These are phyloP conservation scores for Trichoderma atrobrunneum DNA, from an alignment of 2,329 filamentous ascomycete genomes.

Conservation along the genomic window DNA sequence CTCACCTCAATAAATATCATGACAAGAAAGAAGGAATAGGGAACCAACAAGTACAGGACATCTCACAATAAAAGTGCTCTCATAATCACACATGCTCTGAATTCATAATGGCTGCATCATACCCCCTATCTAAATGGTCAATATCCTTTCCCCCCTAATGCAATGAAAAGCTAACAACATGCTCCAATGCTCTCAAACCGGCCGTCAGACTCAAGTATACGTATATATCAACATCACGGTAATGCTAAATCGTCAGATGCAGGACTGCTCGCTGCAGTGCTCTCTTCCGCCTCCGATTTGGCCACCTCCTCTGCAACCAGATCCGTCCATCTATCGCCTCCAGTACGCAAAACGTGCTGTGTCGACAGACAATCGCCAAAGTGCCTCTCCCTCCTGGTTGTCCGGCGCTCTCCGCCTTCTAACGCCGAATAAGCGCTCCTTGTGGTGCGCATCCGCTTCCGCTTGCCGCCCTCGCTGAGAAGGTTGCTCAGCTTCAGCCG, in stretches of 20 bases:
- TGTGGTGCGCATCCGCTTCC: slow-evolving; percentile 63
- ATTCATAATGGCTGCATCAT: neutral
- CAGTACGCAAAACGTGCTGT: slow-evolving; percentile 63
- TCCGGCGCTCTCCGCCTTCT: slow-evolving; percentile 67
- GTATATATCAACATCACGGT: neutral
- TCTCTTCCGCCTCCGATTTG: slow-evolving; percentile 20
- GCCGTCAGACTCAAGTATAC: neutral
- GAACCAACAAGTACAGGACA: neutral
- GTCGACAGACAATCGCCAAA: slow-evolving; percentile 63
- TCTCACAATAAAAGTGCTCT: neutral
- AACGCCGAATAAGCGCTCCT: slow-evolving; percentile 72
- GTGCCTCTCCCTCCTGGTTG: slow-evolving; percentile 68
- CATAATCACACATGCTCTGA: neutral
- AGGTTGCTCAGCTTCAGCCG: slow-evolving; percentile 61
- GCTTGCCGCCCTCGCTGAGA: slow-evolving; percentile 54
- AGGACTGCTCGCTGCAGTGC: slow-evolving; percentile 13
- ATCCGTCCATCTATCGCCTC: slow-evolving; percentile 42
- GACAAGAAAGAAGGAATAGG: neutral
- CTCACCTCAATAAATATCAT: neutral
- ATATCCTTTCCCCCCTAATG: neutral
- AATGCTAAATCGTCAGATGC: slow-evolving; percentile 14
- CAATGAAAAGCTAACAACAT: neutral
- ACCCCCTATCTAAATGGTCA: neutral
- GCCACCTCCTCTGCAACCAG: slow-evolving; percentile 24
- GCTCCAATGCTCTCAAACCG: neutral